Evolutionary conservation across 208 protist genomes (phyloP), one percentile per base, ranked within the genome.

Genomic region (Acanthamoeba sp.): DNA sequence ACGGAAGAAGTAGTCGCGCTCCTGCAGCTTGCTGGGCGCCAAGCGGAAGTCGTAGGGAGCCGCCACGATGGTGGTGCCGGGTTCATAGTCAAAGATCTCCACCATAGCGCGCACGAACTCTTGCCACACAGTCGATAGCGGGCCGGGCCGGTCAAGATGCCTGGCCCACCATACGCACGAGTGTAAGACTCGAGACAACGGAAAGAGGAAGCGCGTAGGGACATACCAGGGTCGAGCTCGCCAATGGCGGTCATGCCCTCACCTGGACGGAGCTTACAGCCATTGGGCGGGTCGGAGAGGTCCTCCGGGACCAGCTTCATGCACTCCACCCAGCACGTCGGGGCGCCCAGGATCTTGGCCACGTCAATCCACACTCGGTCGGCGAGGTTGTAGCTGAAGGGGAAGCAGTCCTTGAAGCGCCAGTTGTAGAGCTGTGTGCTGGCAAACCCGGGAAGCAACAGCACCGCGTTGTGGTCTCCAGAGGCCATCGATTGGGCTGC

Each of bases 221-320:
- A 62, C 55, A n/a, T 64, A 64, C 78, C 78, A 6, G 40, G 78
- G 22, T 88, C 78, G 40, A 88, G 78, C 45, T 88, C 48, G 45
- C 48, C 78, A 32, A 88, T 88, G 78, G 78, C 38, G 18, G 78
- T 64, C 78, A 88, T 52, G 50, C 78, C 78, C 78, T 88, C 78
- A 20, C 78, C 78, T 1, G 78, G 78, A 16, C 78, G 78, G 12
- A 88, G 48, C 78, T 88, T 88, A 45, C 78, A 88, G 1, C 69
- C 69, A 34, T 88, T 62, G 27, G 78, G 78, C 29, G 48, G 48
- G 32, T 88, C 78, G 78, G 48, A 64, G 48, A 64, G 78, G 22
- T 88, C 78, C 6, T 88, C 78, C 45, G 78, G 48, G 10, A 64
- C 50, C 42, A 88, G 45, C 78, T 52, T 88, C 78, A 88, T 88